phyloP scores from a whole-genome alignment of 1,139 yeast species.

The Trichomonascaceae sp. region DNA sequence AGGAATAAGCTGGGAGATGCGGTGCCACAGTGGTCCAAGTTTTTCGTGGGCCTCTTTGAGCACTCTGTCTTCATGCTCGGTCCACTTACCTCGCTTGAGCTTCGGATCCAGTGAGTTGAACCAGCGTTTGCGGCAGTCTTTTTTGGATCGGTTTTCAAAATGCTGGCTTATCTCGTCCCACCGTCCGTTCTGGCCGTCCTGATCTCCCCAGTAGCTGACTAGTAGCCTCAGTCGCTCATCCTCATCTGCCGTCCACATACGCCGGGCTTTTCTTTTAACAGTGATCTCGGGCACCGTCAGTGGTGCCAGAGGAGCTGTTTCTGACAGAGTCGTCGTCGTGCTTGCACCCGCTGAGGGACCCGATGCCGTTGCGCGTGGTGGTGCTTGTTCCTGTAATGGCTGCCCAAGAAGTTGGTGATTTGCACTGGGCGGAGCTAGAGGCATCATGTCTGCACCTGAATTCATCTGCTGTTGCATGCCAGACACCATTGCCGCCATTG shows the following conservation, averaged over 20 bases:
- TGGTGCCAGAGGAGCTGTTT: no score
- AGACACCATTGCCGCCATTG: no score
- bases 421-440: no score
- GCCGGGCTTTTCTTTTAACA: conserved; percentile 17
- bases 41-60: conserved; percentile 50
- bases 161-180: conserved; percentile 65
- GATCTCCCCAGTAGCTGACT: conserved; percentile 74
- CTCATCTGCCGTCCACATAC: conserved; percentile 74
- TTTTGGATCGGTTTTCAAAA: conserved; percentile 66
- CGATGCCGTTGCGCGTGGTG: no score
- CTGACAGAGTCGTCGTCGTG: no score
- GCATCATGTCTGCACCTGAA: no score
- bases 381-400: no score
- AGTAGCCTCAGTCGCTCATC: conserved; percentile 57
- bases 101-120: conserved; percentile 69
- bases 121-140: conserved; percentile 94
- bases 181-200: conserved; percentile 58
- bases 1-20: conserved; percentile 58
- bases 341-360: no score
- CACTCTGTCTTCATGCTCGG: conserved; percentile 62
- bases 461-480: no score
- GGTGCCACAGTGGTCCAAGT: conserved; percentile 78
- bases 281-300: no score
- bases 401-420: no score
- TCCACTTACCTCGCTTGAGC: conserved; percentile 79